A percentile compares a stretch with the other conserved stretches of the same genome.
Conservation (phyloP, 257 asterid species). For the Fraxinus americana region DNA sequence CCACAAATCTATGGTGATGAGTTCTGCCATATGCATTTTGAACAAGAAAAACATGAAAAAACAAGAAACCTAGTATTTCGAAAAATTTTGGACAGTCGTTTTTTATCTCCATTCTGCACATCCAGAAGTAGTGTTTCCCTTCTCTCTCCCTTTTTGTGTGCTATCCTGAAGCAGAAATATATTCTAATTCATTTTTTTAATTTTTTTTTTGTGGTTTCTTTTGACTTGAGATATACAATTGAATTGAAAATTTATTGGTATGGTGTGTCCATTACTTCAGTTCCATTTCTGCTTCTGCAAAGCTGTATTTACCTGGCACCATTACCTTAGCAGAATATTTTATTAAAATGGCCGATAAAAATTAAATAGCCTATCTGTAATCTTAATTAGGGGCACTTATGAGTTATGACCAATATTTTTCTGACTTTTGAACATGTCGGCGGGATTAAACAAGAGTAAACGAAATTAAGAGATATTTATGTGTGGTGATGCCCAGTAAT, state of each 20-base stretch:
- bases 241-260: neutral
- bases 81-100: conserved; percentile 15
- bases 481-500: too few relatives aligned
- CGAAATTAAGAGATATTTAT: too few relatives aligned
- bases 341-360: neutral
- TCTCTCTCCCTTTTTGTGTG: neutral
- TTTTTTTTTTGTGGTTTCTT: neutral
- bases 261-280: neutral
- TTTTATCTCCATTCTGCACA: neutral
- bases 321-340: neutral
- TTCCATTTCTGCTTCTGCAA: neutral
- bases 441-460: neutral
- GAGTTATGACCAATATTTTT: neutral
- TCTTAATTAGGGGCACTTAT: neutral
- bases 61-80: conserved; percentile 14
- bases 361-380: neutral
- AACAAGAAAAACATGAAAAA: conserved; percentile 28
- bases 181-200: too few relatives aligned
- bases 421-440: neutral
- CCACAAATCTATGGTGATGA: conserved; percentile 48
- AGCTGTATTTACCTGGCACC: conserved; percentile 10
- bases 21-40: conserved; percentile 28
- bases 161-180: neutral
- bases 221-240: neutral
- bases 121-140: neutral